These are phyloP conservation scores for Rhizopus delemar DNA, from an alignment of 371 early-diverging fungal genomes.

Conservation along the genomic window DNA sequence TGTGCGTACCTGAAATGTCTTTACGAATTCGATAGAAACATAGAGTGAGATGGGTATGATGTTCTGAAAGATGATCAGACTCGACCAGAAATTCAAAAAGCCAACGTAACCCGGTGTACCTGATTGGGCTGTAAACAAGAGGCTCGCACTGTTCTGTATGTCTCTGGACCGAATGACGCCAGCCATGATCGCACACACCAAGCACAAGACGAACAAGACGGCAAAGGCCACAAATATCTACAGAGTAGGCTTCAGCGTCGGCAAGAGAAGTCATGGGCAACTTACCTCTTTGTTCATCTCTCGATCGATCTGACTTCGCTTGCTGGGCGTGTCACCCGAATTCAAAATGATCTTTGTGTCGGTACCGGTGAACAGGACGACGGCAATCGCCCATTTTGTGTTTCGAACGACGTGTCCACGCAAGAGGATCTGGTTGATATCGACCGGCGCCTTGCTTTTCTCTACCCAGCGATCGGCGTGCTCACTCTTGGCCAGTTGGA, in stretches of 20 bases:
- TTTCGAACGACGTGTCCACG: constrained; percentile 91
- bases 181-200: constrained; percentile 71
- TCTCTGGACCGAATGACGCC: constrained; percentile 50
- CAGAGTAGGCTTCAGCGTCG: background rate
- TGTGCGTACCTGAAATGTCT: constrained; percentile 71
- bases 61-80: constrained; percentile 91
- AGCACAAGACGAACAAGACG: constrained; percentile 71
- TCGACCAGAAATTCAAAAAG: constrained; percentile 66
- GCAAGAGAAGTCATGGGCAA: background rate
- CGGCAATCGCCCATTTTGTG: constrained; percentile 83
- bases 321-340: constrained; percentile 82
- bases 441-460: constrained; percentile 60
- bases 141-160: constrained; percentile 27
- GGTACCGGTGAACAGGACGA: constrained; percentile 87
- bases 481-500: constrained; percentile 31
- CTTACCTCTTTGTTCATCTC: constrained; percentile 84
- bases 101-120: constrained; percentile 47
- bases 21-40: constrained; percentile 91
- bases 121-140: constrained; percentile 38
- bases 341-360: constrained; percentile 94
- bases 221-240: constrained; percentile 76
- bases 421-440: constrained; percentile 82
- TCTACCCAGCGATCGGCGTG: constrained; percentile 23
- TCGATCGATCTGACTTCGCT: constrained; percentile 88
- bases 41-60: constrained; percentile 97